A percentile compares a stretch with the other conserved stretches of the same genome.
Conservation (phyloP, 164 flowering plant genomes). For the Chloranthus sessilifolius region DNA sequence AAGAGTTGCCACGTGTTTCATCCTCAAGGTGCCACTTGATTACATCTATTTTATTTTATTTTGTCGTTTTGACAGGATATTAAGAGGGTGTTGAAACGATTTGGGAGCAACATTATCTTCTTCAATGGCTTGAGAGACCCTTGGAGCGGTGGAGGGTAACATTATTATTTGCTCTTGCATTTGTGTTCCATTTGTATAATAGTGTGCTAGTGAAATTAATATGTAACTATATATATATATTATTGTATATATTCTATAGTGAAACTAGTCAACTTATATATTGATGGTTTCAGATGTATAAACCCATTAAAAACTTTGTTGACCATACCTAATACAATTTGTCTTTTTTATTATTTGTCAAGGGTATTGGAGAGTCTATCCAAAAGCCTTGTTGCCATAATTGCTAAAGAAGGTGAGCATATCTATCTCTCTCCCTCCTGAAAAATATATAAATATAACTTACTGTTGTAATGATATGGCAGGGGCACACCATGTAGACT, state of each 20-base stretch:
- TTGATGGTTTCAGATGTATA: not conserved
- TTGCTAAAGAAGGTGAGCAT: constrained; percentile 69
- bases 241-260: not conserved
- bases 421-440: not conserved
- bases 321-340: constrained; percentile 1
- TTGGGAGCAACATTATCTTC: constrained; percentile 80
- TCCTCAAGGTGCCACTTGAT: not conserved
- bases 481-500: constrained; percentile 95
- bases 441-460: not conserved
- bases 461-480: not conserved
- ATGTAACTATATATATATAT: too few species aligned
- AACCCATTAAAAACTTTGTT: not conserved
- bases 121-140: constrained; percentile 86
- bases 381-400: constrained; percentile 51
- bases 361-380: constrained; percentile 68
- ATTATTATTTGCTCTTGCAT: constrained; percentile 1
- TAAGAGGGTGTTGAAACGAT: constrained; percentile 48
- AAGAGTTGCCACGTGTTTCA: not conserved
- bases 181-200: not conserved
- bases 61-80: constrained; percentile 39
- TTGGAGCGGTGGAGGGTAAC: constrained; percentile 92
- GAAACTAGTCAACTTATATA: not conserved
- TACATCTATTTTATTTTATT: not conserved
- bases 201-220: too few species aligned
- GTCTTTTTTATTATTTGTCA: not conserved